phyloP scores from a whole-genome alignment of 2,329 filamentous ascomycete species.

The Microsporum canis region DNA sequence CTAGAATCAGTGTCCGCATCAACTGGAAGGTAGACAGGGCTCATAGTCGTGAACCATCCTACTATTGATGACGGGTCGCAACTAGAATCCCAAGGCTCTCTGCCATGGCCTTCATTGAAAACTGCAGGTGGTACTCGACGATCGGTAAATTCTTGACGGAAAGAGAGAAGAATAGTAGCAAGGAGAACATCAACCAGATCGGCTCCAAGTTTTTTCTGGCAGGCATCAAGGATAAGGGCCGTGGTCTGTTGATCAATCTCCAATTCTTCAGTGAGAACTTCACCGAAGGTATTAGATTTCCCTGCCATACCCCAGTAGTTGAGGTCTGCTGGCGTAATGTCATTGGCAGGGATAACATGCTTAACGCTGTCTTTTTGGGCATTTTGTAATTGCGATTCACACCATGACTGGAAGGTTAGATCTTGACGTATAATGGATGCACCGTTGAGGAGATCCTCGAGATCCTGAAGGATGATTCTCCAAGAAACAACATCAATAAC shows the following conservation, averaged over 20 bases:
- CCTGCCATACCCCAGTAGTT: slow-evolving; percentile 30
- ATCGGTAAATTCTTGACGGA: slow-evolving; percentile 34
- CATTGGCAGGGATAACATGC: slow-evolving; percentile 19
- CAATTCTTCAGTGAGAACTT: slow-evolving; percentile 27
- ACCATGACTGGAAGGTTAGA: slow-evolving; percentile 32
- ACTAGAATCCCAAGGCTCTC: slow-evolving; percentile 34
- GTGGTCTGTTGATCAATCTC: slow-evolving; percentile 23
- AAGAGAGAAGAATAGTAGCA: slow-evolving; percentile 33
- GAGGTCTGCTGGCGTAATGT: slow-evolving; percentile 22
- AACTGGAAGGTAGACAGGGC: slow-evolving; percentile 29
- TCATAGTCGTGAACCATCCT: slow-evolving; percentile 42
- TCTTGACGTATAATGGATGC: slow-evolving; percentile 19
- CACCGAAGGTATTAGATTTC: slow-evolving; percentile 24
- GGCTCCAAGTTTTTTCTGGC: slow-evolving; percentile 24
- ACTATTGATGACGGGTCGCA: slow-evolving; percentile 39
- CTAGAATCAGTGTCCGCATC: slow-evolving; percentile 1
- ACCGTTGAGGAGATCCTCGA: slow-evolving; percentile 21
- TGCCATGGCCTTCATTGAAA: slow-evolving; percentile 42
- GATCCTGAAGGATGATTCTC: slow-evolving; percentile 17
- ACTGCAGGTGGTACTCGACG: slow-evolving; percentile 31
- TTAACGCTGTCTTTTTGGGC: slow-evolving; percentile 8
- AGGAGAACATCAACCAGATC: slow-evolving; percentile 31
- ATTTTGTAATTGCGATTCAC: slow-evolving; percentile 23
- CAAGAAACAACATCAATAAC: slow-evolving; percentile 19
- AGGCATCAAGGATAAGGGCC: slow-evolving; percentile 22